These are phyloP conservation scores for Aspergillus ruber DNA, from an alignment of 2,329 filamentous ascomycete genomes.

Conservation along the genomic window DNA sequence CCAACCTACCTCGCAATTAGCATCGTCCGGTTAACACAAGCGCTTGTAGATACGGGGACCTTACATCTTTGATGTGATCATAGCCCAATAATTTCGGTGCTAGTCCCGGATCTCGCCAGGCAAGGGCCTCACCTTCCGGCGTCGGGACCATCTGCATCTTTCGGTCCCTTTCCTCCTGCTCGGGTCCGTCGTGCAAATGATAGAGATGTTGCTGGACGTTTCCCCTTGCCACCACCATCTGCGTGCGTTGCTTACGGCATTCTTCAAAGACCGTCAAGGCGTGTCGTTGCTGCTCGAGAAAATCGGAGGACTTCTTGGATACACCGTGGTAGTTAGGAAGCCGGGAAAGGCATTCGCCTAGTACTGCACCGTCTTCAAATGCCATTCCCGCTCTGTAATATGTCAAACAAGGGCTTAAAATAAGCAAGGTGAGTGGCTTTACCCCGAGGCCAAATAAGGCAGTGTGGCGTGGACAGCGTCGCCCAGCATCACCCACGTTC, in stretches of 20 bases:
- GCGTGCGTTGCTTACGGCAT: slow-evolving; percentile 53
- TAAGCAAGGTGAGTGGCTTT: neutral
- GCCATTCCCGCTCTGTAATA: slow-evolving; percentile 52
- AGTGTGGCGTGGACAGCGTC: slow-evolving; percentile 61
- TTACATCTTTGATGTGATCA: slow-evolving; percentile 20
- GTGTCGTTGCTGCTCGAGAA: slow-evolving; percentile 27
- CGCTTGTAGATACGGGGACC: neutral
- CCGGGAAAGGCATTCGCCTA: slow-evolving; percentile 50
- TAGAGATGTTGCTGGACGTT: slow-evolving; percentile 59
- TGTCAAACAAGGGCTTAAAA: neutral
- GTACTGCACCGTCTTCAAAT: slow-evolving; percentile 54
- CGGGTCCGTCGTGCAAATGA: slow-evolving; percentile 53
- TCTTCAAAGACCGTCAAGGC: slow-evolving; percentile 46
- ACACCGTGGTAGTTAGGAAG: slow-evolving; percentile 34
- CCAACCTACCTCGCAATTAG: neutral
- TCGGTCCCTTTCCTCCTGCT: slow-evolving; percentile 50
- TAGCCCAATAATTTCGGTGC: slow-evolving; percentile 37
- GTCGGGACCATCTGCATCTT: slow-evolving; percentile 35
- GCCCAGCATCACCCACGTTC: slow-evolving; percentile 54
- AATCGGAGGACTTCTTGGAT: slow-evolving; percentile 16
- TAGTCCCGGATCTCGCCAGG: slow-evolving; percentile 38
- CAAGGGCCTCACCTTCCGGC: slow-evolving; percentile 35
- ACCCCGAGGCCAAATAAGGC: slow-evolving; percentile 52
- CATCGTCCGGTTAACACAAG: neutral
- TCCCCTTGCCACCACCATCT: slow-evolving; percentile 54